Percentiles rank a stretch among this genome's conserved stretches.
Conservation (phyloP, 2,329 filamentous ascomycete genomes). For the Alternaria metachromatica region DNA sequence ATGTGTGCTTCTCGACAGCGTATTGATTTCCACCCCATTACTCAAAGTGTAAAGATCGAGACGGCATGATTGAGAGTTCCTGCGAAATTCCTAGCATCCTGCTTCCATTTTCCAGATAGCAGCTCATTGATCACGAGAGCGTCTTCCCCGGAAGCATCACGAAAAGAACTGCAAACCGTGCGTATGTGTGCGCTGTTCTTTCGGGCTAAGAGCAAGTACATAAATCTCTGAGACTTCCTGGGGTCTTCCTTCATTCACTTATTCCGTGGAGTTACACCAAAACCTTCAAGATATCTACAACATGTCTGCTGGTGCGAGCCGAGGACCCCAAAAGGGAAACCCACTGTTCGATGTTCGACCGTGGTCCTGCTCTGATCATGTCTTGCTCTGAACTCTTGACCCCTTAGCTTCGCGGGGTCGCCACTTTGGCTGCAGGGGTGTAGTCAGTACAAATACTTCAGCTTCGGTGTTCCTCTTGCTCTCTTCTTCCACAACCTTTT, state of each 20-base stretch:
- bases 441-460: neutral
- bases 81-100: neutral
- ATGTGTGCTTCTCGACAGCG: neutral
- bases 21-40: neutral
- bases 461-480: neutral
- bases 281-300: neutral
- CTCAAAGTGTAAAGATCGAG: neutral
- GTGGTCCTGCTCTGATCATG: neutral
- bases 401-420: neutral
- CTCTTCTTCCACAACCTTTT: neutral
- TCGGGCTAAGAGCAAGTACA: neutral
- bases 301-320: neutral
- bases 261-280: neutral
- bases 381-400: accelerated
- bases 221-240: neutral
- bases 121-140: neutral
- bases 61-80: neutral
- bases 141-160: neutral
- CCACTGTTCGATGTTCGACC: accelerated
- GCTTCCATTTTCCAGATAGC: neutral
- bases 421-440: neutral
- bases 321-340: accelerated
- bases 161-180: accelerated
- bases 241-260: neutral
- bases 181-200: neutral